phyloP scores from a whole-genome alignment of 768 basidiomycete species.

The Hebeloma cylindrosporum region DNA sequence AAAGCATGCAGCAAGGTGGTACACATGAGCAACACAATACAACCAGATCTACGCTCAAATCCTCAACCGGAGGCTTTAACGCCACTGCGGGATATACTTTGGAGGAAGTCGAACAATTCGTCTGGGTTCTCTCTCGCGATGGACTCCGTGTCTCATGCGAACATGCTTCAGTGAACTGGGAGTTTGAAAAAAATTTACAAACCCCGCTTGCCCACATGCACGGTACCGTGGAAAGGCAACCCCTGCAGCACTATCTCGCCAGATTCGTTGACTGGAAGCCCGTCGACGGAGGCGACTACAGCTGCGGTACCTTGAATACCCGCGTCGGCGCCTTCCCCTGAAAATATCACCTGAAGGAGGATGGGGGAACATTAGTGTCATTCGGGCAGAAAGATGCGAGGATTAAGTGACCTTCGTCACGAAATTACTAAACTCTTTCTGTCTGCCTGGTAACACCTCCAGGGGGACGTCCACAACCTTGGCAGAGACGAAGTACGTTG shows the following conservation, averaged over 20 bases:
- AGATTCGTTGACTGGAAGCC: slow-evolving; percentile 48
- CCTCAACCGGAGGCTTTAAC: no score
- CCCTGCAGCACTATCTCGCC: slow-evolving; percentile 59
- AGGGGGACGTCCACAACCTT: slow-evolving; percentile 73
- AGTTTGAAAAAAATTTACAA: slow-evolving; percentile 3
- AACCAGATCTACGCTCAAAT: no score
- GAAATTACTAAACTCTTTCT: slow-evolving; percentile 74
- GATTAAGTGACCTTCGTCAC: slow-evolving; percentile 60
- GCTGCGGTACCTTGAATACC: slow-evolving; percentile 66
- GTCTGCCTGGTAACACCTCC: slow-evolving; percentile 74
- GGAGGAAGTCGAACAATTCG: no score
- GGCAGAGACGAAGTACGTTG: slow-evolving; percentile 59
- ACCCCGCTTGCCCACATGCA: slow-evolving; percentile 62
- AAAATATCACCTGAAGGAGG: slow-evolving; percentile 63
- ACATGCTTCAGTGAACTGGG: no score
- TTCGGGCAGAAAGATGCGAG: not conserved
- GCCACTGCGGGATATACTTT: no score
- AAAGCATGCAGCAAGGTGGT: no score
- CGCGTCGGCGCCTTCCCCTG: slow-evolving; percentile 61
- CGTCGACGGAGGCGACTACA: slow-evolving; percentile 57
- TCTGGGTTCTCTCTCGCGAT: no score
- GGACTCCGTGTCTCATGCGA: no score
- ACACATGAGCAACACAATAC: no score
- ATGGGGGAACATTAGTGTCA: slow-evolving; percentile 4
- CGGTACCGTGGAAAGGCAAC: slow-evolving; percentile 66